Percentiles rank a stretch among this genome's conserved stretches.
phyloP scores from a whole-genome alignment of 305 asterid genomes.

The Caryopteris hybrid region DNA sequence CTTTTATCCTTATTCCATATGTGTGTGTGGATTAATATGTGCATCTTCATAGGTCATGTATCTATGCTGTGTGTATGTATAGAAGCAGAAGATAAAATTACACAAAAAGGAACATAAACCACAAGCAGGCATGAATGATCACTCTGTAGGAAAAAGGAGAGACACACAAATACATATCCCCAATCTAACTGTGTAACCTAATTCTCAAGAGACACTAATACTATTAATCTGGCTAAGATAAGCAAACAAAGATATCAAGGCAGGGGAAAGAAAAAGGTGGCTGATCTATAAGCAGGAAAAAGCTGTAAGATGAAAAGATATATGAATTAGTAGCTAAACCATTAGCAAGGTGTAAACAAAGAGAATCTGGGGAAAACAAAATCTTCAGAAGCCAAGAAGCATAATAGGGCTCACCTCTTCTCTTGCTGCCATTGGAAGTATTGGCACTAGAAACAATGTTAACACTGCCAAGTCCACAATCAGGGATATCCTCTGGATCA shows the following conservation, averaged over 20 bases:
- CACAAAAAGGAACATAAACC: neutral
- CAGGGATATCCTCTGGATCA: conserved; percentile 40
- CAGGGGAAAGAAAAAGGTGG: neutral
- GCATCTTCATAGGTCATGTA: neutral
- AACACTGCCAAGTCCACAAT: conserved; percentile 45
- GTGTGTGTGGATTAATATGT: neutral
- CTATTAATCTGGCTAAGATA: neutral
- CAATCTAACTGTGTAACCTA: neutral
- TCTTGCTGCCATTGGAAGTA: conserved; percentile 36
- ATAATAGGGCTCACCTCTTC: conserved; percentile 36
- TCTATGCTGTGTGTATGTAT: neutral
- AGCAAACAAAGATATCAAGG: neutral
- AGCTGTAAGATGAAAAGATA: neutral
- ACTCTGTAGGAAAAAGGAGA: neutral
- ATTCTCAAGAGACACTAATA: neutral
- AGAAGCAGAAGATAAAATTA: neutral
- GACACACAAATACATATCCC: neutral
- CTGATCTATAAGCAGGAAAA: neutral
- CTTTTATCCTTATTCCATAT: neutral
- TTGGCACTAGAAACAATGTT: conserved; percentile 20
- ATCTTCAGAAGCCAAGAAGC: neutral
- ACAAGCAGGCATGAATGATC: neutral
- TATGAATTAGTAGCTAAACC: neutral
- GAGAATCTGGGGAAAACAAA: neutral
- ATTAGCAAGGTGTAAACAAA: neutral